Percentiles rank a stretch among this genome's conserved stretches.
phyloP scores from a whole-genome alignment of 768 basidiomycete genomes.

The Punctularia strigosozonata region DNA sequence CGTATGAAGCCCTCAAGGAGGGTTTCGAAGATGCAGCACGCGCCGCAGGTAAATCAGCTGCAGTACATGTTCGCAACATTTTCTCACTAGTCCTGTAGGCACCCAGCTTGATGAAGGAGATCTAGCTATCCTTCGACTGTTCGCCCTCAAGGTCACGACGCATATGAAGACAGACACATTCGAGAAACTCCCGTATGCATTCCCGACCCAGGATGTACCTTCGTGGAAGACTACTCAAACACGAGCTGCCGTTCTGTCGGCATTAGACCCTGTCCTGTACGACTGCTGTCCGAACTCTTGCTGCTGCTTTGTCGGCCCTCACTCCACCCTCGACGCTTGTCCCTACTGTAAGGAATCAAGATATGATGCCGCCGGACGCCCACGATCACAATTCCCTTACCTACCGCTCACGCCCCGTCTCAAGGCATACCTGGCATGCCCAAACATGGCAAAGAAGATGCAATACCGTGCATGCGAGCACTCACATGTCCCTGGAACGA shows the following conservation, averaged over 20 bases:
- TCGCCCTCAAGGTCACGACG: constrained; percentile 18
- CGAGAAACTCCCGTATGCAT: constrained; percentile 12
- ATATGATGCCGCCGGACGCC: constrained; percentile 9
- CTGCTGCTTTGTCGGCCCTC: constrained; percentile 22
- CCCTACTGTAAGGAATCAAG: constrained; percentile 23
- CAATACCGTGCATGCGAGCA: constrained; percentile 17
- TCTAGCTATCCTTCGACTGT: constrained; percentile 14
- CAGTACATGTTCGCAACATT: too few species aligned
- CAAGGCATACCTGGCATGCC: constrained; percentile 13
- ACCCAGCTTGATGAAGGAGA: too few species aligned
- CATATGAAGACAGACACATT: constrained; percentile 17
- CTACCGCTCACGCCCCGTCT: constrained; percentile 28
- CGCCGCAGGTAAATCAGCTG: too few species aligned
- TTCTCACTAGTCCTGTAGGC: too few species aligned
- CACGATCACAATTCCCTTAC: constrained; percentile 21
- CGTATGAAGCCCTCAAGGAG: too few species aligned
- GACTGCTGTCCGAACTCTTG: constrained; percentile 35
- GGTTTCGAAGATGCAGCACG: too few species aligned
- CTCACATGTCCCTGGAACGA: constrained; percentile 8
- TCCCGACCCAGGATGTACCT: constrained; percentile 11
- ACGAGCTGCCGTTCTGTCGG: constrained; percentile 19
- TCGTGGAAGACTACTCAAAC: constrained; percentile 11
- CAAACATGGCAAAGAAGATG: constrained; percentile 13
- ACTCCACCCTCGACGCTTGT: constrained; percentile 18
- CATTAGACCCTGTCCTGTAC: constrained; percentile 20